Evolutionary conservation across 2,329 filamentous ascomycete species (phyloP), one percentile per base, ranked within the genome.

Genomic region (Fusarium gaditjirri): DNA sequence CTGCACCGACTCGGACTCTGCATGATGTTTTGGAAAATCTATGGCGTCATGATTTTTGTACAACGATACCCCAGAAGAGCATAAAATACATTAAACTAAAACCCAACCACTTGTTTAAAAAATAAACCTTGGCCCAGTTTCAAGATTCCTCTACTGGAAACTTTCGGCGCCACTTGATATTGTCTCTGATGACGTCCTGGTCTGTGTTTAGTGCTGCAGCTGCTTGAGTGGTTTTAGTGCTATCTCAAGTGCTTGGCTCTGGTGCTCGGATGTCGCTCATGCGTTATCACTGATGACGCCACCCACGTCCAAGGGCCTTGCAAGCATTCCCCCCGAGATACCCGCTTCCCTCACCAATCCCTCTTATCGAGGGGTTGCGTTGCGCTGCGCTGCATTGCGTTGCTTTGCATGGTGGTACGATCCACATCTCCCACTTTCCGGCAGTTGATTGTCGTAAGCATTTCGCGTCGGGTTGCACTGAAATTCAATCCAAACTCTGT

Each of bases 41-140:
- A 71, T 71, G 68, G 57, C 68, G 68, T 71, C 68, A 71, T 59
- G 67, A 68, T 39, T n/a, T 50, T 54, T 69, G 54, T 55, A 65
- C 36, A 70, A 60, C 41, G 61, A 70, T 58, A 69, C 41, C 66
- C 39, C 44, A 25, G n/a, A 49, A 49, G 39, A 66, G 33, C 56
- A 61, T 53, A 50, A 36, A 21, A 54, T 31, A 50, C 38, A 43
- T 55, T 16, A 31, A 55, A 39, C 27, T 53, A 41, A 25, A 14
- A 33, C 21, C 19, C 19, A 21, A 55, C 31, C 39, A 6, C 17
- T 12, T 25, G 16, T 61, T 61, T 33, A 25, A 25, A 19, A 21
- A 25, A 27, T 27, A 23, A 23, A 49, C 25, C 35, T 44, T 19
- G 16, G 43, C 21, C 25, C 16, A 52, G 27, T 44, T 43, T 61